phyloP scores from a whole-genome alignment of 306 rosid genomes.

The Lathyrus oleraceus region DNA sequence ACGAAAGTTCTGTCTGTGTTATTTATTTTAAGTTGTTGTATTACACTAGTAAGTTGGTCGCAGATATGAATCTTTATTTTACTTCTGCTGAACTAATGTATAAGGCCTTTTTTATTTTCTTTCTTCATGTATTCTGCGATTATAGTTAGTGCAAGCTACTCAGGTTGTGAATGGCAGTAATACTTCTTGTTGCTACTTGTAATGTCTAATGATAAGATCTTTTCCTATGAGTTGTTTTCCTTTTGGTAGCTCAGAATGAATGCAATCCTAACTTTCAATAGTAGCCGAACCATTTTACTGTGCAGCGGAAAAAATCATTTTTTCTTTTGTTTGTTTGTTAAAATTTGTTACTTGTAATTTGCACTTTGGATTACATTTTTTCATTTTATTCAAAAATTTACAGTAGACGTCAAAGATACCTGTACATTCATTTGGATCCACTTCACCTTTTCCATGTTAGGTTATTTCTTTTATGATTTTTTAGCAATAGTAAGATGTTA shows the following conservation, averaged over 20 bases:
- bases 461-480: too few species aligned
- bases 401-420: too few species aligned
- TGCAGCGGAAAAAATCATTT: neutral
- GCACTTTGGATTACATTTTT: too few species aligned
- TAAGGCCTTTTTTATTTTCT: neutral
- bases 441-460: too few species aligned
- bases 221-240: constrained; percentile 17
- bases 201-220: neutral
- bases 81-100: constrained; percentile 20
- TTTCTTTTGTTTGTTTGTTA: too few species aligned
- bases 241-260: neutral
- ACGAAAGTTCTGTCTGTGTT: constrained; percentile 30
- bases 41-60: constrained; percentile 26
- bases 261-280: constrained; percentile 13
- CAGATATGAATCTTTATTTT: constrained; percentile 25
- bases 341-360: too few species aligned
- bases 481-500: too few species aligned
- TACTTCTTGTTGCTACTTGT: neutral
- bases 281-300: neutral
- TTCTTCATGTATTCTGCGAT: neutral
- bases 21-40: constrained; percentile 27
- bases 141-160: constrained; percentile 30
- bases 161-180: constrained; percentile 29
- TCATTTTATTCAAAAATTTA: too few species aligned
- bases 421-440: too few species aligned